Evolutionary conservation across 2,329 filamentous ascomycete species (phyloP), one percentile per base, ranked within the genome.

Genomic region (Fusarium tricinctum): DNA sequence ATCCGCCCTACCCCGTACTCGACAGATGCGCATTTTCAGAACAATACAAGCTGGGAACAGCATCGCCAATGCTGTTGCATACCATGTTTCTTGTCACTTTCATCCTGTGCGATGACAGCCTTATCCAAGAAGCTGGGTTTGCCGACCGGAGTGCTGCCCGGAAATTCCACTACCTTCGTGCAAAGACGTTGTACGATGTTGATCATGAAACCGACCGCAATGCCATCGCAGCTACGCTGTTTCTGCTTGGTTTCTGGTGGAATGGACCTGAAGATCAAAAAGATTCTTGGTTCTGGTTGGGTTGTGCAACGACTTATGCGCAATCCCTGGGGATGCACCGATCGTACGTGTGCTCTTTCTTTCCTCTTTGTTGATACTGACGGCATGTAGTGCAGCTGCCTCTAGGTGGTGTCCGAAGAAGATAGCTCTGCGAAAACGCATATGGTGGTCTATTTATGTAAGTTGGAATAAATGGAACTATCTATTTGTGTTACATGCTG

Each of bases 371-470:
- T 0, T 8, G 8, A 3, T 12, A 2, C 28, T 63, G 5, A 71
- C 6, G 7, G 4, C 1, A 0, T 4, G 1, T 2, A 65, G 68
- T 0, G 20, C 52, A 1, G 35, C 55, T 1, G 42, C 42, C 0
- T 53, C 43, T 0, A 52, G 51, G 2, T 3, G 70, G 2, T 68
- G 43, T 1, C 56, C 42, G 0, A 42, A 57, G 13, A 47, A 51
- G 12, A 59, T 38, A 2, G 56, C 69, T 0, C 1, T 72, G 1
- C 56, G 69, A 3, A 72, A 66, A 15, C 51, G 69, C 0, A 68
- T 72, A 3, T 72, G 69, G 69, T 70, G 69, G 69, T 70, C 69
- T 2, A 66, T 72, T 0, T 72, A 72, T 4, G 69, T 71, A 20
- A 30, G 48, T 32, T 2, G 3, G 15, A 1, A 7, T 6, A n/a